Evolutionary conservation across 2,329 filamentous ascomycete species (phyloP), one percentile per base, ranked within the genome.

Genomic region (Pseudogymnoascus sp.): DNA sequence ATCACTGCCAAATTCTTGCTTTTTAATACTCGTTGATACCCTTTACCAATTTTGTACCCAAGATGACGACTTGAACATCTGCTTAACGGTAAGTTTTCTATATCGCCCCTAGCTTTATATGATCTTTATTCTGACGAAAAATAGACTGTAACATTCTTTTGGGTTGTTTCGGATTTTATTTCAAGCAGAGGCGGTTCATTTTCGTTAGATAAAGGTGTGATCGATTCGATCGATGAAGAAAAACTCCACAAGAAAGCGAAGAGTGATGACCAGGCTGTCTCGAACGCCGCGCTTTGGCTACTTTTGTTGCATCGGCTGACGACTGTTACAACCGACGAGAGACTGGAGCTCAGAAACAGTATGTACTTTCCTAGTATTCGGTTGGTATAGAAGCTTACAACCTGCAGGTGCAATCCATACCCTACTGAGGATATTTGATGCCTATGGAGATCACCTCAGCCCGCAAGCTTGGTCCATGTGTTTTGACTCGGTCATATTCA

Each of bases 51-150:
- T 97, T 75, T 92, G 91, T 69, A 88, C 87, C 0, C 95, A 99
- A 74, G 83, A 88, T 67, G 90, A 96, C 68, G 95, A 99, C 72
- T 81, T 99, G 38, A 99, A 99, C 69, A 96, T 97, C 70, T 93
- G 93, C 0, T 80, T 99, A 25, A 97, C 95, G 36, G 89, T 90
- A 79, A 75, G 84, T 74, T n/a, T 9, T 16, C 12, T 5, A 2
- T 1, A 46, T 3, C 2, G 16, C 14, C 40, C 18, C 28, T 21
- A 8, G 5, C 21, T 7, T 37, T 59, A 37, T n/a, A 7, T 60
- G 12, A 18, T 37, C 61, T 18, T 21, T 5, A 8, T 34, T 34
- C 28, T 56, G 49, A 56, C 49, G 28, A 7, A 56, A 34, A 34
- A 2, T 60, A 91, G 85, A 95, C 93, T 1, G 90, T 96, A 7